Conservation (phyloP, 495 filamentous ascomycete species). For the Monascus purpureus region DNA sequence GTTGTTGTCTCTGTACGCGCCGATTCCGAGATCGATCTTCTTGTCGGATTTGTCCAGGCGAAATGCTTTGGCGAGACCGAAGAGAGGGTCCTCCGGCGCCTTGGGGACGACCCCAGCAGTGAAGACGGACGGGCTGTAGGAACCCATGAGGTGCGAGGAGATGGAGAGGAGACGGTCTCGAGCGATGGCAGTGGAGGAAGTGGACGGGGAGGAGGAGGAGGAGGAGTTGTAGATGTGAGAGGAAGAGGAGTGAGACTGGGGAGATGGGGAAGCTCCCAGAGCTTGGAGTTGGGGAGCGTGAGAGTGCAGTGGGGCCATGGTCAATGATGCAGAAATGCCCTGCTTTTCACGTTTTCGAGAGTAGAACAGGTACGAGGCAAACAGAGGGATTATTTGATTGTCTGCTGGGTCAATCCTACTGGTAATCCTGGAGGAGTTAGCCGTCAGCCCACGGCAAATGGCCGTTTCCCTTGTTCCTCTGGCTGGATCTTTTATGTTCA, state of each 20-base stretch:
- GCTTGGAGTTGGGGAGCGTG: not conserved
- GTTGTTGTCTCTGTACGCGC: slow-evolving; percentile 88
- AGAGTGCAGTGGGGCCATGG: slow-evolving; percentile 5
- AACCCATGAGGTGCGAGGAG: slow-evolving; percentile 33
- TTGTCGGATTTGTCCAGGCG: slow-evolving; percentile 66
- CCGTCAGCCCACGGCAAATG: too few species aligned
- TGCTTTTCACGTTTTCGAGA: too few species aligned
- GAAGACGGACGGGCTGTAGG: slow-evolving; percentile 49
- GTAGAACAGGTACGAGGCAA: slow-evolving; percentile 10
- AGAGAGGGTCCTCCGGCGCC: slow-evolving; percentile 90
- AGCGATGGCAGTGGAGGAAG: slow-evolving; percentile 11
- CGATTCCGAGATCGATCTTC: slow-evolving; percentile 94
- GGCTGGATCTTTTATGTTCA: too few species aligned
- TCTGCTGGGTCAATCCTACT: too few species aligned
- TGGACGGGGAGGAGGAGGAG: slow-evolving; percentile 7
- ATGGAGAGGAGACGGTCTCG: slow-evolving; percentile 26
- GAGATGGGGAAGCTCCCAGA: not conserved
- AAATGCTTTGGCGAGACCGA: slow-evolving; percentile 84
- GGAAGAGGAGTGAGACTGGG: slow-evolving; percentile 4
- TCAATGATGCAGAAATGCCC: slow-evolving; percentile 4
- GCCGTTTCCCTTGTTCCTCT: too few species aligned
- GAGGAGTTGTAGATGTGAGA: slow-evolving; percentile 9
- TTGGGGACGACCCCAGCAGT: slow-evolving; percentile 66
- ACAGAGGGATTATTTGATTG: slow-evolving; percentile 2
- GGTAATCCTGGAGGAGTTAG: too few species aligned